Conservation (phyloP, 1,284 basidiomycete species). For the Ceratobasidium sp. region DNA sequence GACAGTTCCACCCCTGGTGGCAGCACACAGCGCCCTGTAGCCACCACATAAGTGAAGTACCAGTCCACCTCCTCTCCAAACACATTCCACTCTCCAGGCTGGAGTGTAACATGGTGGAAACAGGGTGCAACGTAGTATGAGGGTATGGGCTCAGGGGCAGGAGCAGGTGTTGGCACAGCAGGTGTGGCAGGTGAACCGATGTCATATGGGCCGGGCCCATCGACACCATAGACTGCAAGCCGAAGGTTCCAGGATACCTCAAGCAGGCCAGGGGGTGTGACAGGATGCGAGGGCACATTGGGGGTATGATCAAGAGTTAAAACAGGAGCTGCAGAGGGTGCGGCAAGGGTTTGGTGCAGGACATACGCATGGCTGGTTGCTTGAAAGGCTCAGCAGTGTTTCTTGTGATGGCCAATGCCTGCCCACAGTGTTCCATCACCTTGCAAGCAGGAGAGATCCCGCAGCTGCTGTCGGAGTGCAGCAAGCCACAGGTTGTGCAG, state of each 20-base stretch:
- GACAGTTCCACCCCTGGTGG: neutral
- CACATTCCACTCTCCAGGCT: neutral
- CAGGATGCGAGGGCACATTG: neutral
- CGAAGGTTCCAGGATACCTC: neutral
- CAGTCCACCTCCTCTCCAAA: neutral
- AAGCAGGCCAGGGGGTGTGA: neutral
- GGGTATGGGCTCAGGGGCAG: neutral
- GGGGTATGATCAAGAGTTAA: neutral
- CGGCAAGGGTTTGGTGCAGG: neutral
- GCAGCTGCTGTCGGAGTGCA: neutral
- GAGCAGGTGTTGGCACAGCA: neutral
- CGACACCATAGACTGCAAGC: neutral
- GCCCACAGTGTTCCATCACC: neutral
- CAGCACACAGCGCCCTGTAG: neutral
- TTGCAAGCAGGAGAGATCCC: neutral
- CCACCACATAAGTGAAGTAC: neutral
- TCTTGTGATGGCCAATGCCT: neutral
- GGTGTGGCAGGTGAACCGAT: neutral
- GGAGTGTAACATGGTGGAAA: neutral
- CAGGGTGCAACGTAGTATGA: neutral
- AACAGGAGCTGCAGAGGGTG: neutral
- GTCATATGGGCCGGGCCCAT: neutral
- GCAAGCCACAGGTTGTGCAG: neutral
- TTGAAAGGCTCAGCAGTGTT: neutral
- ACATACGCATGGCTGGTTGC: neutral